Percentiles rank a stretch among this genome's conserved stretches.
These are phyloP conservation scores for Nothopassalora personata DNA, from an alignment of 2,329 filamentous ascomycete genomes.

Conservation along the genomic window DNA sequence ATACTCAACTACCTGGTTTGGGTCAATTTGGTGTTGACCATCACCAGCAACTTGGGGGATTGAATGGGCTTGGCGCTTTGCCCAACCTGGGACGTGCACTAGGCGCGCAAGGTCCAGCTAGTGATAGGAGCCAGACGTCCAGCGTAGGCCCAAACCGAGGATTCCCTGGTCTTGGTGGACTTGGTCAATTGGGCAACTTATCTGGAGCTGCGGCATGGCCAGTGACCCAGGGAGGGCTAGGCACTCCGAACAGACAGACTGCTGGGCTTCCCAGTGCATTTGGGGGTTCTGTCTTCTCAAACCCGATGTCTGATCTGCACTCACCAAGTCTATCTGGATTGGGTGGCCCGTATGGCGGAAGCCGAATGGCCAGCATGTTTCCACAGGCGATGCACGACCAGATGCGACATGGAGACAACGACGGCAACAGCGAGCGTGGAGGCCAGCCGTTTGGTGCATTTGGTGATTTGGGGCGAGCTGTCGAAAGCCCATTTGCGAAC, in stretches of 20 bases:
- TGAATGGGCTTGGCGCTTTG: constrained; percentile 31
- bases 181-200: constrained; percentile 39
- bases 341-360: constrained; percentile 48
- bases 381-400: constrained; percentile 85
- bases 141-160: constrained; percentile 71
- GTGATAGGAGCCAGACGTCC: constrained; percentile 89
- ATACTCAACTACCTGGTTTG: constrained; percentile 27
- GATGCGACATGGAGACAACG: constrained; percentile 61
- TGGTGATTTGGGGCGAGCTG: constrained; percentile 37
- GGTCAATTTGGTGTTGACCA: constrained; percentile 26
- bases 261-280: constrained; percentile 48
- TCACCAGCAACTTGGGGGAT: constrained; percentile 25
- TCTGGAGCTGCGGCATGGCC: constrained; percentile 60
- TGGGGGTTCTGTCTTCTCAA: constrained; percentile 60
- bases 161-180: constrained; percentile 57
- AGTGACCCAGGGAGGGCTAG: constrained; percentile 63
- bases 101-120: constrained; percentile 52
- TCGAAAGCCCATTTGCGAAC: constrained; percentile 51
- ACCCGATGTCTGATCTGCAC: constrained; percentile 69
- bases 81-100: constrained; percentile 35
- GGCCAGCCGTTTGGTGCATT: constrained; percentile 25
- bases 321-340: constrained; percentile 66
- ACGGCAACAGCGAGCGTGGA: constrained; percentile 39
- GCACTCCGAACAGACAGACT: constrained; percentile 61
- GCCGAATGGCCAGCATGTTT: constrained; percentile 65